Evolutionary conservation across 495 filamentous ascomycete species (phyloP), one percentile per base, ranked within the genome.

Genomic region (Talaromyces stipitatus): DNA sequence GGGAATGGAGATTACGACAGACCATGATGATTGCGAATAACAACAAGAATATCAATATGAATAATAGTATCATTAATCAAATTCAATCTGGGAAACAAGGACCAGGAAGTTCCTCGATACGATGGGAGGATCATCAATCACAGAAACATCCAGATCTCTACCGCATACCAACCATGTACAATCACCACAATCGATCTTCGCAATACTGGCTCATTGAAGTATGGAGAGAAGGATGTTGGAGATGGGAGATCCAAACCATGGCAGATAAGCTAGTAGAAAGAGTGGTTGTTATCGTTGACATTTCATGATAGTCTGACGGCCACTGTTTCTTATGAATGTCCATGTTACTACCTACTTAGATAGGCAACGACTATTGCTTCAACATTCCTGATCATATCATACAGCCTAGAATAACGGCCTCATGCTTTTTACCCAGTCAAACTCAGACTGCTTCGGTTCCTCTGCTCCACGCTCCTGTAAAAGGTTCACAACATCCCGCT

Each of bases 1-100:
- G 76, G 46, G 86, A 83, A 69, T 98, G 94, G 91, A 80, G 81
- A 51, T 79, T 84, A 59, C 80, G 78, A 26, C 86, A 92, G 66
- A 68, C 69, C 1, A 48, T 59, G 8, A 64, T 59, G 2, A 50
- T 60, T 23, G 60, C 64, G 22, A 48, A 23, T 48, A 36, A 33
- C 6, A 50, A 41, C 7, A 32, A n/a, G n/a, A n/a, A 30, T 14
- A 48, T 23, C 18, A 32, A 50, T 23, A 38, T 11, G 16, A 33
- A 38, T 27, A 58, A 58, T 51, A 51, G 8, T 30, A 28, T 55
- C 22, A 18, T n/a, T 27, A 41, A 55, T 41, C 26, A 7, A 27
- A 29, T 4, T 10, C 26, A 32, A 28, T 11, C 23, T 7, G 23
- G 27, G 23, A 26, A 48, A 5, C 22, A 23, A 23, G 24, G 14